A percentile compares a stretch with the other conserved stretches of the same genome.
These are phyloP conservation scores for Aphanocladium album DNA, from an alignment of 2,329 filamentous ascomycete genomes.

Conservation along the genomic window DNA sequence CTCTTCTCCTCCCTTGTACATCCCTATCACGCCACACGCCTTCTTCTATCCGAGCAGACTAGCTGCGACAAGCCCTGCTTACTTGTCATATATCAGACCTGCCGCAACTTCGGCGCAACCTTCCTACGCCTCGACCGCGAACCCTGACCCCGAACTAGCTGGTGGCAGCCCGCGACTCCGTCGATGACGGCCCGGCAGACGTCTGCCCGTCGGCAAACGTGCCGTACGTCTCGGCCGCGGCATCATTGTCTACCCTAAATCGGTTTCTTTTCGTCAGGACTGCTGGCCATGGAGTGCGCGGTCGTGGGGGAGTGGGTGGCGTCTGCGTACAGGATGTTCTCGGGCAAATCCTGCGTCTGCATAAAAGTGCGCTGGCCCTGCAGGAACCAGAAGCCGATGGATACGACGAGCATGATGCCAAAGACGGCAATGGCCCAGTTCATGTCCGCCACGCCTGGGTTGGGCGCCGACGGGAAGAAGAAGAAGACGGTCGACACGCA, in stretches of 20 bases:
- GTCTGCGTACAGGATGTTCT: constrained; percentile 16
- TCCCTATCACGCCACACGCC: background rate
- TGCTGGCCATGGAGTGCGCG: background rate
- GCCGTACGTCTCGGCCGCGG: background rate
- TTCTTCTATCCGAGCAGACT: background rate
- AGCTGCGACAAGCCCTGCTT: background rate
- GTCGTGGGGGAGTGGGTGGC: background rate
- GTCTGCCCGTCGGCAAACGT: background rate
- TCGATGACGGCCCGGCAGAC: constrained; percentile 1
- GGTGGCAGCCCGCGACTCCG: background rate
- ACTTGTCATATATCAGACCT: background rate
- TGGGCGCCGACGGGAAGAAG: constrained; percentile 45
- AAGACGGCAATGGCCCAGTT: constrained; percentile 55
- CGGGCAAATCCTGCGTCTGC: constrained; percentile 18
- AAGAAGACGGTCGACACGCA: constrained; percentile 49
- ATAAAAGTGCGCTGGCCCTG: constrained; percentile 35
- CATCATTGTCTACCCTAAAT: constrained; percentile 3
- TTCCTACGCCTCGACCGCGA: background rate
- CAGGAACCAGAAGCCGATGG: constrained; percentile 46
- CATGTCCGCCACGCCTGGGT: constrained; percentile 45
- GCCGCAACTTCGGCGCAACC: background rate
- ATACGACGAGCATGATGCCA: constrained; percentile 47
- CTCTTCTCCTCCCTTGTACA: background rate
- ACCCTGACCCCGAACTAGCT: background rate
- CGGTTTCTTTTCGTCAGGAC: constrained; percentile 12